These are phyloP conservation scores for Salvia miltiorrhiza DNA, from an alignment of 257 asterid genomes.

Conservation along the genomic window DNA sequence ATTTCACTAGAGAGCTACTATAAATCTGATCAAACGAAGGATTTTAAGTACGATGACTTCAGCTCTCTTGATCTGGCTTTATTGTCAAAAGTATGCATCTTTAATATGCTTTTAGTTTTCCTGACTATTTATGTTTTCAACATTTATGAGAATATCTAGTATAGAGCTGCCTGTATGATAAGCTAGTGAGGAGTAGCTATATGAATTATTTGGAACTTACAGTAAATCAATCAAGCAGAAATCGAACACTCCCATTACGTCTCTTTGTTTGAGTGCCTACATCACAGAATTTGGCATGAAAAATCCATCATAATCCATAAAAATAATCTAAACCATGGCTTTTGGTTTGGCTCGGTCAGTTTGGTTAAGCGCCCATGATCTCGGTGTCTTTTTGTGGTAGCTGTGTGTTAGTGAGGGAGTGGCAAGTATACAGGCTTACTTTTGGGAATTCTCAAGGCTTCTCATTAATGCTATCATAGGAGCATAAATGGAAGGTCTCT, in stretches of 20 bases:
- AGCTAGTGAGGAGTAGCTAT: conserved; percentile 10
- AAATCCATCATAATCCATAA: not conserved
- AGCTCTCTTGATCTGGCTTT: conserved; percentile 90
- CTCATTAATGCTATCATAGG: not conserved
- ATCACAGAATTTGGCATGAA: not conserved
- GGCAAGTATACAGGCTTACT: not conserved
- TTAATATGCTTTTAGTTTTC: conserved; percentile 19
- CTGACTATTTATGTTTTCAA: conserved; percentile 14
- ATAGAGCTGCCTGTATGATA: conserved; percentile 10
- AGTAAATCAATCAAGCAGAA: not conserved
- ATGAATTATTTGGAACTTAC: conserved; percentile 9
- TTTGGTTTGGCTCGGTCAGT: not conserved
- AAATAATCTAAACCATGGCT: not conserved
- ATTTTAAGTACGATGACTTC: conserved; percentile 91
- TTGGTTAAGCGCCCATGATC: not conserved
- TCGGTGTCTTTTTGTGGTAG: not conserved
- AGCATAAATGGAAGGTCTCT: not conserved
- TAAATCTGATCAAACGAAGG: conserved; percentile 80
- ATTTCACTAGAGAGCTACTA: conserved; percentile 97
- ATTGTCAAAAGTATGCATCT: conserved; percentile 71
- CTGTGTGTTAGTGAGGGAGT: not conserved
- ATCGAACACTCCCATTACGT: not conserved
- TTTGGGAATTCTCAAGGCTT: not conserved
- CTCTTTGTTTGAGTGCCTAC: conserved; percentile 3
- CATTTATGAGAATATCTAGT: not conserved